A percentile compares a stretch with the other conserved stretches of the same genome.
These are phyloP conservation scores for Hypoxylon trugodes DNA, from an alignment of 495 filamentous ascomycete genomes.

Conservation along the genomic window DNA sequence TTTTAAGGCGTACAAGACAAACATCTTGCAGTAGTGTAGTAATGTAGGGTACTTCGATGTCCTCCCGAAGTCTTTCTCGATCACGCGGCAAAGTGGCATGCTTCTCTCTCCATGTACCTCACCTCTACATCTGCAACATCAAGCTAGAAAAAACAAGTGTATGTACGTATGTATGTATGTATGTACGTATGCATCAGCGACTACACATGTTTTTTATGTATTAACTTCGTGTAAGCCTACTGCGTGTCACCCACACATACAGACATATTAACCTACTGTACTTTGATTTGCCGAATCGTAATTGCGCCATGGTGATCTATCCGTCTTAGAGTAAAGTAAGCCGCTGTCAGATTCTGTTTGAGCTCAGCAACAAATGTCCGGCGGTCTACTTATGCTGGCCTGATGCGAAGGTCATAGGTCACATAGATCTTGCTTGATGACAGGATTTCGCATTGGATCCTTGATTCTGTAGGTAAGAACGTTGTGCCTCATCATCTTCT, in stretches of 20 bases:
- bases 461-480: not conserved
- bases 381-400: slow-evolving; percentile 11
- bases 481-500: not conserved
- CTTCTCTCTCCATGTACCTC: no score
- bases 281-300: slow-evolving; percentile 37
- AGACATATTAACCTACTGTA: slow-evolving; percentile 13
- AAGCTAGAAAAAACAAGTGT: not conserved
- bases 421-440: slow-evolving; percentile 1
- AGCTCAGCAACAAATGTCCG: slow-evolving; percentile 4
- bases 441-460: slow-evolving; percentile 3
- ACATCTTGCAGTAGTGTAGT: no score
- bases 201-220: slow-evolving; percentile 13
- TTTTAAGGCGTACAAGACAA: no score
- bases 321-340: slow-evolving; percentile 26
- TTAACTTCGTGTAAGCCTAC: slow-evolving; percentile 27
- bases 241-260: slow-evolving; percentile 22
- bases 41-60: no score
- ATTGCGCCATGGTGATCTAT: slow-evolving; percentile 31
- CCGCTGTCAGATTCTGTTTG: slow-evolving; percentile 19
- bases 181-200: no score
- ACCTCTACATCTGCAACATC: slow-evolving; percentile 1
- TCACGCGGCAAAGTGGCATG: no score
- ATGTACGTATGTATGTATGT: slow-evolving; percentile 22
- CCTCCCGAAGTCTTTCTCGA: no score
- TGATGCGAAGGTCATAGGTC: slow-evolving; percentile 16